phyloP scores from a whole-genome alignment of 768 basidiomycete genomes.

The Leccinum obscurum region DNA sequence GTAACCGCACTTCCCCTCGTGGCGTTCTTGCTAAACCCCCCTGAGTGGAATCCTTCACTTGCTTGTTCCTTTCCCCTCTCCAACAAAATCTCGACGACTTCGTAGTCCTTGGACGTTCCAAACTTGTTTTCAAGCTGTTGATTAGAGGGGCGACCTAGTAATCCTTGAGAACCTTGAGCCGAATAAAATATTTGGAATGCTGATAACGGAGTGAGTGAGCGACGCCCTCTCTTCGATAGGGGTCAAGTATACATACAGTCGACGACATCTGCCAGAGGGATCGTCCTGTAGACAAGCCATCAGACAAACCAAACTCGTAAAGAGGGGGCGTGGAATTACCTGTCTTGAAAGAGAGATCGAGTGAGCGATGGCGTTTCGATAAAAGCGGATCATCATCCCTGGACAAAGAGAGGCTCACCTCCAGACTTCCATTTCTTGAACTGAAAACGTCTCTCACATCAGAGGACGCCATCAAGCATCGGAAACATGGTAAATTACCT shows the following conservation, averaged over 20 bases:
- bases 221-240: background rate
- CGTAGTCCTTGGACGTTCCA: slow-evolving; percentile 60
- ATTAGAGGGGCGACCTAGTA: slow-evolving; percentile 70
- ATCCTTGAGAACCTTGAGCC: slow-evolving; percentile 74
- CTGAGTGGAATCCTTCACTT: slow-evolving; percentile 44
- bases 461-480: slow-evolving; percentile 6
- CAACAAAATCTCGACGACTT: slow-evolving; percentile 60
- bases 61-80: slow-evolving; percentile 61
- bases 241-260: slow-evolving; percentile 57
- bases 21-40: slow-evolving; percentile 15
- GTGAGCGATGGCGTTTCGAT: slow-evolving; percentile 12
- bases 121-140: slow-evolving; percentile 82
- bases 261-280: slow-evolving; percentile 75
- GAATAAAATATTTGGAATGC: slow-evolving; percentile 75
- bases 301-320: slow-evolving; percentile 11
- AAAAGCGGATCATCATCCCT: background rate
- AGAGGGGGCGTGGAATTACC: slow-evolving; percentile 43
- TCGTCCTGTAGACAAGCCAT: slow-evolving; percentile 44
- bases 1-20: slow-evolving; percentile 37
- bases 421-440: slow-evolving; percentile 78
- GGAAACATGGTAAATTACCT: slow-evolving; percentile 45
- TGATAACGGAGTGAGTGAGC: slow-evolving; percentile 25
- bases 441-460: slow-evolving; percentile 36
- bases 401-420: slow-evolving; percentile 47
- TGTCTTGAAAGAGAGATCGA: slow-evolving; percentile 47